A percentile compares a stretch with the other conserved stretches of the same genome.
These are phyloP conservation scores for Stephania japonica DNA, from an alignment of 164 flowering plant genomes.

Conservation along the genomic window DNA sequence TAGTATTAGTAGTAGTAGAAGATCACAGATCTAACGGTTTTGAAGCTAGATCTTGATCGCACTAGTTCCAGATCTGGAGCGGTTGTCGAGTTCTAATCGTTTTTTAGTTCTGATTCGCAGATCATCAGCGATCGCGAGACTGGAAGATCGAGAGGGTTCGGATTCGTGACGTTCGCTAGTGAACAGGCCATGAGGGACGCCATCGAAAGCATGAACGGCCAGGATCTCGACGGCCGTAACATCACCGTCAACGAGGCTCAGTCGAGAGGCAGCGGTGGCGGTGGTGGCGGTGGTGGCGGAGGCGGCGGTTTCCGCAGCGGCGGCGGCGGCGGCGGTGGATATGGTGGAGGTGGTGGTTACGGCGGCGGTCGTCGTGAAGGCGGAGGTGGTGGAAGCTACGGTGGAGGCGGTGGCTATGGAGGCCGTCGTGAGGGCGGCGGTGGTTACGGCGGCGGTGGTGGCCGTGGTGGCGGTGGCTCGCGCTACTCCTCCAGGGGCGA, in stretches of 20 bases:
- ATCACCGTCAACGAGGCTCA: constrained; percentile 24
- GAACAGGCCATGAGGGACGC: constrained; percentile 22
- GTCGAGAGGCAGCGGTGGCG: constrained; percentile 13
- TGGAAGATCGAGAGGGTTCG: constrained; percentile 21
- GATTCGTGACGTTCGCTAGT: constrained; percentile 15
- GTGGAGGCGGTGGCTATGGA: not conserved
- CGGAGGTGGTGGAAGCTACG: constrained; percentile 4
- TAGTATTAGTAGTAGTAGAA: constrained; percentile 1
- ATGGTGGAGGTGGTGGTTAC: not conserved
- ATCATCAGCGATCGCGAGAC: constrained; percentile 20
- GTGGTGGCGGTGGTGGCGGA: constrained; percentile 13
- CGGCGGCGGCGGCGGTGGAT: not conserved
- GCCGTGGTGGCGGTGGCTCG: constrained; percentile 7
- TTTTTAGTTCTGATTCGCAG: not conserved
- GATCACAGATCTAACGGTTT: constrained; percentile 1
- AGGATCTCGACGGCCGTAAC: constrained; percentile 18
- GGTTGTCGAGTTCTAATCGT: not conserved
- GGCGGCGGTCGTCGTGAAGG: constrained; percentile 3
- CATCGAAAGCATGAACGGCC: constrained; percentile 22
- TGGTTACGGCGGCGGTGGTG: not conserved
- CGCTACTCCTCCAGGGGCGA: constrained; percentile 10
- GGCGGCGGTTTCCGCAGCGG: constrained; percentile 9
- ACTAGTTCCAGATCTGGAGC: no score
- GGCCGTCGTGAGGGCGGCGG: not conserved
- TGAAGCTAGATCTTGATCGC: not conserved